These are phyloP conservation scores for Aspergillus oerlinghausenensis DNA, from an alignment of 2,329 filamentous ascomycete genomes.

Conservation along the genomic window DNA sequence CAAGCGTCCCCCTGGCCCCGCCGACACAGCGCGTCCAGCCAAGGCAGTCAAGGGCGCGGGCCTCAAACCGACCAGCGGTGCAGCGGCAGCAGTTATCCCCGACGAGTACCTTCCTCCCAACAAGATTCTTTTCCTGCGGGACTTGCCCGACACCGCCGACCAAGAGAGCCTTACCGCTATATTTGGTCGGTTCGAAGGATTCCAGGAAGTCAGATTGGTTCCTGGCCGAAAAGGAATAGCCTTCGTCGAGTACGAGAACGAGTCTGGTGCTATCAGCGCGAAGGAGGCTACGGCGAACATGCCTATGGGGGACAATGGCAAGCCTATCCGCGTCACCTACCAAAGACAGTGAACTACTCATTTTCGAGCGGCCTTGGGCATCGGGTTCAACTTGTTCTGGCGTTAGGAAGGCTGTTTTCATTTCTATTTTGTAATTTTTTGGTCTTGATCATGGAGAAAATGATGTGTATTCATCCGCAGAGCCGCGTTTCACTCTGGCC, in stretches of 20 bases:
- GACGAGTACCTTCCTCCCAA: slow-evolving; percentile 97
- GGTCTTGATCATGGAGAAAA: not conserved
- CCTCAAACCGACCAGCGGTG: slow-evolving; percentile 69
- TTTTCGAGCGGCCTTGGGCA: slow-evolving; percentile 9
- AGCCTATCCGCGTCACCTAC: slow-evolving; percentile 91
- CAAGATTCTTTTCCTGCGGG: slow-evolving; percentile 92
- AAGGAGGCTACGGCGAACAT: slow-evolving; percentile 91
- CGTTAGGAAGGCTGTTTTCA: slow-evolving; percentile 25
- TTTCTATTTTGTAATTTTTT: slow-evolving; percentile 1
- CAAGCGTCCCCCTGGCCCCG: slow-evolving; percentile 56
- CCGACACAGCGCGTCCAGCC: slow-evolving; percentile 53
- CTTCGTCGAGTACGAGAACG: slow-evolving; percentile 93
- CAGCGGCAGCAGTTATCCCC: slow-evolving; percentile 70
- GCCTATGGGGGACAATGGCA: slow-evolving; percentile 67
- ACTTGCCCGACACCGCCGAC: slow-evolving; percentile 81
- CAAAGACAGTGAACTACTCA: slow-evolving; percentile 66
- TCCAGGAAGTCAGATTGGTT: slow-evolving; percentile 86
- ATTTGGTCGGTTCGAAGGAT: slow-evolving; percentile 87
- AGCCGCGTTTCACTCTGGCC: not conserved
- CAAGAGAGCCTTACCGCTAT: slow-evolving; percentile 73
- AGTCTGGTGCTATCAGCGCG: slow-evolving; percentile 82
- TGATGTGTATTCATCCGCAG: not conserved
- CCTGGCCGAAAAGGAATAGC: slow-evolving; percentile 83
- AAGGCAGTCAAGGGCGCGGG: slow-evolving; percentile 69
- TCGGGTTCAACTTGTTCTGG: slow-evolving; percentile 13